Evolutionary conservation across 768 basidiomycete species (phyloP), one percentile per base, ranked within the genome.

Genomic region (Lactarius vividus): DNA sequence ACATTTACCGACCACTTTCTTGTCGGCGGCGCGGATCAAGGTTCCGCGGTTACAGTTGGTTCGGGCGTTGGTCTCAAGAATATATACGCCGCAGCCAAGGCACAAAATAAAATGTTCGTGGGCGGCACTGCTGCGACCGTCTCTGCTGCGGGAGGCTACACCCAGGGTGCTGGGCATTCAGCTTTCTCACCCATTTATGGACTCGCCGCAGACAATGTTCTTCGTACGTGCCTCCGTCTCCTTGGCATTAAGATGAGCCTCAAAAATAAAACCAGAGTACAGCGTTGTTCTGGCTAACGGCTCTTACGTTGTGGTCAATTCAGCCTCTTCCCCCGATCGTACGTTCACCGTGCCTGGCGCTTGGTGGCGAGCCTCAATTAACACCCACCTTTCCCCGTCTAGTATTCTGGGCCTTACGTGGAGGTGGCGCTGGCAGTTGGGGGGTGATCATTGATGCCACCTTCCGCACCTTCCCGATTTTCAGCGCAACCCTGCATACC

Each of bases 401-500:
- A 72, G 71, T 72, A 16, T 72, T 72, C 59, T 71, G 64, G 67
- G 67, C 71, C n/a, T 16, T 73, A 29, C 64, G 71, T 4, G 70
- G 70, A 13, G 69, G 63, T 5, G 66, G 69, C 4, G 66, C 62
- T 15, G 78, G 78, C 10, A 76, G 73, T 42, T 80, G 76, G 78
- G 78, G 77, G 26, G 73, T 79, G n/a, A 74, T 79, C 49, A 69
- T 77, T 29, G 74, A 76, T 28, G 75, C 76, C 0, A 79, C 78
- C 7, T 69, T 78, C 71, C 72, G 71, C 33, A 76, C 76, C 0
- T 76, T 70, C 72, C 75, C 77, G 8, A 77, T 74, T 35, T 78
- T 79, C 68, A 71, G 74, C 29, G 71, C 59, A 13, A 70, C 75
- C 26, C 13, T 71, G 16, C 72, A 73, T 37, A 72, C 73, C 52